These are phyloP conservation scores for Populus simonii DNA, from an alignment of 345 rosid genomes.

Conservation along the genomic window DNA sequence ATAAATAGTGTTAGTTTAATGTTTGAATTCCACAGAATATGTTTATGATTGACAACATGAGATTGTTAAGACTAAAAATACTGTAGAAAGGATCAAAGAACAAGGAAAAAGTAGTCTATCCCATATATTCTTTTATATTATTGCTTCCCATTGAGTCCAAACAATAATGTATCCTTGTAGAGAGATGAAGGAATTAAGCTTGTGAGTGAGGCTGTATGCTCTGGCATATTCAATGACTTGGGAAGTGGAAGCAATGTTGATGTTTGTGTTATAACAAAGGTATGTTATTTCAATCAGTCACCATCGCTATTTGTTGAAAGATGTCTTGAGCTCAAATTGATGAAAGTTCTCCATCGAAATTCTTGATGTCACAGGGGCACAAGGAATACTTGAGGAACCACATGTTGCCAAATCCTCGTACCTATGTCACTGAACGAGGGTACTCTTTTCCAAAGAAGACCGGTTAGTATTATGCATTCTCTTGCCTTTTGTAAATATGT, in stretches of 20 bases:
- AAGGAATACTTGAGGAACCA: constrained; percentile 77
- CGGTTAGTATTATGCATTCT: constrained; percentile 32
- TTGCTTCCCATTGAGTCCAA: not conserved
- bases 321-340: constrained; percentile 4
- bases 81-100: not conserved
- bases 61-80: not conserved
- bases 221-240: constrained; percentile 44
- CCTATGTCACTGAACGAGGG: constrained; percentile 52
- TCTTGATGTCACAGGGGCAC: constrained; percentile 46
- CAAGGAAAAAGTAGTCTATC: not conserved
- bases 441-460: constrained; percentile 70
- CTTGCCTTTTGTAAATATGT: not conserved
- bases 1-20: not conserved
- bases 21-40: not conserved
- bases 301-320: not conserved
- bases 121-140: not conserved
- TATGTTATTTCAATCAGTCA: constrained; percentile 20
- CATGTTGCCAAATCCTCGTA: constrained; percentile 73
- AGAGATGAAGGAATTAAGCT: constrained; percentile 71
- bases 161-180: constrained; percentile 29
- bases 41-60: not conserved
- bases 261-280: constrained; percentile 84
- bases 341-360: constrained; percentile 10
- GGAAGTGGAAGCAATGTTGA: constrained; percentile 96
- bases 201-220: constrained; percentile 72